Evolutionary conservation across 108 stramenopile genomes (phyloP).

Genomic region (Nannochloropsis salina): DNA sequence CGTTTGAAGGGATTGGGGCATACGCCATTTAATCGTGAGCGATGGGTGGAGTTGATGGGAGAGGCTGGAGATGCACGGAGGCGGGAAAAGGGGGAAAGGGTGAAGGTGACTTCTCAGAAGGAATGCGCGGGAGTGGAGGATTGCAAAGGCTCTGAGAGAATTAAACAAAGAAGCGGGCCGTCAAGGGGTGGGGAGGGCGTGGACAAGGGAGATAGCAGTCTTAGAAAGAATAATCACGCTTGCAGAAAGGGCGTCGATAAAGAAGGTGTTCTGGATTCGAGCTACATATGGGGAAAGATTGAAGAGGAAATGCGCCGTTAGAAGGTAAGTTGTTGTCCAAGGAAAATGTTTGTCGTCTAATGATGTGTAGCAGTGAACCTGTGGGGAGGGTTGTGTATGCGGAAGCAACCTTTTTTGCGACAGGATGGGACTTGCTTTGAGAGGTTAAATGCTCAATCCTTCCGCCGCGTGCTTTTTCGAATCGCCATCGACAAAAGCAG

Average conservation of each 20-base stretch:
- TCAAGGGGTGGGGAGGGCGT: background rate
- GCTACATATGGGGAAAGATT: slow-evolving; percentile 7
- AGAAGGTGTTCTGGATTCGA: background rate
- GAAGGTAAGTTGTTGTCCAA: background rate
- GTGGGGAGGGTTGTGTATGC: background rate
- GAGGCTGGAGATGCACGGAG: background rate
- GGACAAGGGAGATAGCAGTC: background rate
- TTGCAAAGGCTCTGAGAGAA: background rate
- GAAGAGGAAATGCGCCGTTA: slow-evolving; percentile 17
- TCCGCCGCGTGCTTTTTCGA: background rate
- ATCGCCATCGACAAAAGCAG: background rate
- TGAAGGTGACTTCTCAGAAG: background rate
- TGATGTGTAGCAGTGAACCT: background rate
- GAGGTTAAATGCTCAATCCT: background rate
- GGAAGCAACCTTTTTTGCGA: slow-evolving; percentile 14
- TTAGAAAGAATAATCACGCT: background rate
- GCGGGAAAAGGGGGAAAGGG: background rate
- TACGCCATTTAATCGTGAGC: background rate
- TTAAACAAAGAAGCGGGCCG: background rate
- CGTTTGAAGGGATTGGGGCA: background rate
- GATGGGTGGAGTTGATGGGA: background rate
- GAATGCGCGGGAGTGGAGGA: background rate
- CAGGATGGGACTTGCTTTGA: background rate
- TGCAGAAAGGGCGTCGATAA: background rate
- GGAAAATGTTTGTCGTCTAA: background rate